Conservation (phyloP, 2,329 filamentous ascomycete genomes). For the Ilyonectria destructans region DNA sequence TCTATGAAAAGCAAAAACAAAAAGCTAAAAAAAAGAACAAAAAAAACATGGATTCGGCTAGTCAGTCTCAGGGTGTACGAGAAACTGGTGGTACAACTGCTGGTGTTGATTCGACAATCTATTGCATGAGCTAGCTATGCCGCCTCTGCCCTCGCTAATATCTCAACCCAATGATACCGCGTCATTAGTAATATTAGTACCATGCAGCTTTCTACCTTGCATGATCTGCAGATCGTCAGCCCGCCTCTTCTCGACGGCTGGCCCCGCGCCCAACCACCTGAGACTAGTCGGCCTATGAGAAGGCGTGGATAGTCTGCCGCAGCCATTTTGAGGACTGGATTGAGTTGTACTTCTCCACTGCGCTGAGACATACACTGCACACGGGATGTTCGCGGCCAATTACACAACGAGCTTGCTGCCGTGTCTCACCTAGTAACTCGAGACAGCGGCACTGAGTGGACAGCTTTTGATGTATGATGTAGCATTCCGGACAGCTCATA, state of each 20-base stretch:
- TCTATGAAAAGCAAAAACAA: constrained; percentile 21
- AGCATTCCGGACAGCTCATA: constrained; percentile 3
- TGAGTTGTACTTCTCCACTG: constrained; percentile 19
- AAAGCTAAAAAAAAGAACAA: not conserved
- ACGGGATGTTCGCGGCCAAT: constrained; percentile 24
- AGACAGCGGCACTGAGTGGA: constrained; percentile 24
- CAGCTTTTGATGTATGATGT: constrained; percentile 18
- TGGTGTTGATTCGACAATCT: not conserved
- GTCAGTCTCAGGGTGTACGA: no score
- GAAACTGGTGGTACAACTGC: not conserved
- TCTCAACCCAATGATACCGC: constrained; percentile 23
- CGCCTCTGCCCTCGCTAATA: constrained; percentile 6
- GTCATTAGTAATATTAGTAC: constrained; percentile 32
- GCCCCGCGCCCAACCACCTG: constrained; percentile 23
- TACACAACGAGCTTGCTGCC: not conserved
- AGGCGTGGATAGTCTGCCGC: constrained; percentile 14
- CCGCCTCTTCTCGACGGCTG: constrained; percentile 23
- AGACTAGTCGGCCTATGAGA: constrained; percentile 13
- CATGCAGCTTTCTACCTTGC: constrained; percentile 18
- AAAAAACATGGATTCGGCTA: not conserved
- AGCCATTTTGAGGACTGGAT: constrained; percentile 22
- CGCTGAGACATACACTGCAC: constrained; percentile 24
- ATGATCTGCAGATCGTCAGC: constrained; percentile 23
- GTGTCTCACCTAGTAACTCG: constrained; percentile 25
- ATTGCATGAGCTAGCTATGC: constrained; percentile 22